phyloP scores from a whole-genome alignment of 2,329 filamentous ascomycete species.

The Pseudogymnoascus verrucosus region DNA sequence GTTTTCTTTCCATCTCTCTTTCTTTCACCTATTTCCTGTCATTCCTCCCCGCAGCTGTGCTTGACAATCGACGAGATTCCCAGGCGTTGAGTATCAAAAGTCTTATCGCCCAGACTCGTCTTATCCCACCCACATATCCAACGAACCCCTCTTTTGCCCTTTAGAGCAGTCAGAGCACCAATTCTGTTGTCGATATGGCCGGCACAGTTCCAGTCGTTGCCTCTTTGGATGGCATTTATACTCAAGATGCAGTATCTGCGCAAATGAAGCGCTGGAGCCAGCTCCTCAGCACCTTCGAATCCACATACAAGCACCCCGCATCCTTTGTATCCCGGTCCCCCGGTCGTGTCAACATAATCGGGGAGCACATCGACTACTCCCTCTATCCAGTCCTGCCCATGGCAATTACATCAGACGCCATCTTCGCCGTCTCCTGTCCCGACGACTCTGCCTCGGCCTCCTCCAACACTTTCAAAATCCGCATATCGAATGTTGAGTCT shows the following conservation, averaged over 20 bases:
- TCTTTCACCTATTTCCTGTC: neutral
- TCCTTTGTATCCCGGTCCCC: conserved; percentile 85
- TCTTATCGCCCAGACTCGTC: neutral
- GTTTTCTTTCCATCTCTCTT: neutral
- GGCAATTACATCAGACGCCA: conserved; percentile 84
- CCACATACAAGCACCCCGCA: conserved; percentile 59
- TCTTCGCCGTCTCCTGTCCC: conserved; percentile 65
- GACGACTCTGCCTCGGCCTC: conserved; percentile 38
- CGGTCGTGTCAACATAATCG: conserved; percentile 94
- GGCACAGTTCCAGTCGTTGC: conserved; percentile 63
- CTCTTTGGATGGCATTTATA: conserved; percentile 76
- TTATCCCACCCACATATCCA: conserved; percentile 1
- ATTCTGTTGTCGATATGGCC: conserved; percentile 36
- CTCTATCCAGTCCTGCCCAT: conserved; percentile 94
- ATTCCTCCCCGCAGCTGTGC: neutral
- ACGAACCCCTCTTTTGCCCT: conserved; percentile 11
- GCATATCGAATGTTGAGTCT: conserved; percentile 70
- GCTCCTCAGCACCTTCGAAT: conserved; percentile 63
- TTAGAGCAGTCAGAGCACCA: neutral
- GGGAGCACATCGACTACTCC: conserved; percentile 98
- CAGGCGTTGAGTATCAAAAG: neutral
- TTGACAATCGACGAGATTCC: neutral
- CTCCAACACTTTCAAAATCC: conserved; percentile 54
- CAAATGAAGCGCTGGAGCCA: conserved; percentile 70
- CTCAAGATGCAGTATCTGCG: conserved; percentile 56